These are phyloP conservation scores for Podospora pseudoanserina DNA, from an alignment of 495 filamentous ascomycete genomes.

Conservation along the genomic window DNA sequence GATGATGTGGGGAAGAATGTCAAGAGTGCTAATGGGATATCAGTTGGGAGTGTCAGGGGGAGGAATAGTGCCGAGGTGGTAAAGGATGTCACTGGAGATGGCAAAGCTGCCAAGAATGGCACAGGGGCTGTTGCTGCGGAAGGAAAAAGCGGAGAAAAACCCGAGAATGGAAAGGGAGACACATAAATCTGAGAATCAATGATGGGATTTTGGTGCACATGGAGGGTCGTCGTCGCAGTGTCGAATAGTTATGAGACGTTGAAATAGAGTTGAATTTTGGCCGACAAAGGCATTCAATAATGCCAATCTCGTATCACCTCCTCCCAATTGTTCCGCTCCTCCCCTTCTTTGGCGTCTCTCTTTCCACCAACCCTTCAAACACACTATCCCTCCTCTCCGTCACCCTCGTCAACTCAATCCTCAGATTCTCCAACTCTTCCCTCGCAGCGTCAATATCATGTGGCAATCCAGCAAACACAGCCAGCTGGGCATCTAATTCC, in stretches of 20 bases:
- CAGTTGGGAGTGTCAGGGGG: background rate
- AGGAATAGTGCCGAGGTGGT: background rate
- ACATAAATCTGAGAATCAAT: background rate
- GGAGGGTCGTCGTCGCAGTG: background rate
- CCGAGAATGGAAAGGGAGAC: background rate
- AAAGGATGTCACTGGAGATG: background rate
- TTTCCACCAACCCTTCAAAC: conserved; percentile 60
- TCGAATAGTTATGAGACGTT: background rate
- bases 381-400: conserved; percentile 60
- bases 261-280: background rate
- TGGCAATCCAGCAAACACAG: conserved; percentile 64
- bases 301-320: background rate
- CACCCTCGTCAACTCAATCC: conserved; percentile 56
- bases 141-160: background rate
- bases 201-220: background rate
- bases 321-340: background rate
- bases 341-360: conserved; percentile 46
- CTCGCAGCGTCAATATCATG: conserved; percentile 64
- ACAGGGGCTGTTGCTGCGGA: background rate
- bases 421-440: conserved; percentile 59
- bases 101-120: background rate
- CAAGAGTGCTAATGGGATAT: background rate
- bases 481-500: conserved; percentile 55
- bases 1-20: background rate
- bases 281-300: no score